Evolutionary conservation across 257 asterid genomes (phyloP), one percentile per base, ranked within the genome.

Genomic region (Parsonsia alboflavescens): DNA sequence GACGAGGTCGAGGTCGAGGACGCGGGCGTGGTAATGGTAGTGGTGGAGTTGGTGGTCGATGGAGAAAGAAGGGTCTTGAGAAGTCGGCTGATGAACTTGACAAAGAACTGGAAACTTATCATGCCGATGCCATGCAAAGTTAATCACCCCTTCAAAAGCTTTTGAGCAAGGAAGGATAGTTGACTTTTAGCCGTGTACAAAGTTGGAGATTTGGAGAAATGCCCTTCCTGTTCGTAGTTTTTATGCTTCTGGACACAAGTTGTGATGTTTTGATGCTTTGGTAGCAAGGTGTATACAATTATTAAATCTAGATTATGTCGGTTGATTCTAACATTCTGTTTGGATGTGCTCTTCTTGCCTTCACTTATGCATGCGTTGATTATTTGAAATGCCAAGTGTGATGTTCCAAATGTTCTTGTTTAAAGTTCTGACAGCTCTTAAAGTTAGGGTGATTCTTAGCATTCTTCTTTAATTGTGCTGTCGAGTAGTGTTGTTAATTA

Each of bases 11-110:
- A 0, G 86, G 85, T 11, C 52, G 79, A 0, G 88, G 88, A 0
- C 72, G 84, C 54, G 85, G 84, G 12, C 63, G 75, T 22, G 80
- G 85, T 0, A 57, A 84, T 21, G 78, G 81, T 3, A 33, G 39
- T 13, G 73, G 88, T 2, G 82, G 92, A 0, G 82, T 86, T 33
- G 96, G 89, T 16, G 90, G 88, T 12, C 83, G 73, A 19, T 83
- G 88, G 82, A 77, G 71, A 26, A 88, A 85, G 88, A 90, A 81
- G 50, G 68, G 28, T 0, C 79, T 66, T 48, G 90, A 84, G 56
- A 93, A 91, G 78, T 84, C 97, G 0, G 99, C 92, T 36, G 97
- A 89, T 75, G 88, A 94, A 12, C 97, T 92, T 36, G 97, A 94
- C 89, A 94, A 89, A 82, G 99, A 94, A 80, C 85, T 94, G 52